Percentiles rank a stretch among this genome's conserved stretches.
phyloP scores from a whole-genome alignment of 306 rosid genomes.

The Dalbergia oliveri region DNA sequence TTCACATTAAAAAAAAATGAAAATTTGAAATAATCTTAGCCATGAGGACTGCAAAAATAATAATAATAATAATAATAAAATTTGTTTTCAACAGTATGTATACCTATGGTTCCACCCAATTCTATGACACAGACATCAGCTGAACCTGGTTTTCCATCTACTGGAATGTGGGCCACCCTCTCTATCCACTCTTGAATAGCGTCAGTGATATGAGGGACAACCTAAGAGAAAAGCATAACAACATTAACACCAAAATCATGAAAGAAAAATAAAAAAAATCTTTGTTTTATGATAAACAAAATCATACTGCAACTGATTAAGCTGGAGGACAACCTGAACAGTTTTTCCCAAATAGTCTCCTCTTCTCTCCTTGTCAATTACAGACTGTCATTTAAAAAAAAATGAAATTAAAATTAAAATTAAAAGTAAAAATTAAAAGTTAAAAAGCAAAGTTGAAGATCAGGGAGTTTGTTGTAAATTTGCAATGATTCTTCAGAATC shows the following conservation, averaged over 20 bases:
- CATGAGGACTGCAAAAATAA: background rate
- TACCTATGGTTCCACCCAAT: constrained; percentile 95
- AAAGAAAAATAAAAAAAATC: background rate
- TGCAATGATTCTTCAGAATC: constrained; percentile 46
- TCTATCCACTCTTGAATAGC: constrained; percentile 95
- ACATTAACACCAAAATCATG: constrained; percentile 20
- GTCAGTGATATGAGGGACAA: constrained; percentile 86
- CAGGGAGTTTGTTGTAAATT: constrained; percentile 25
- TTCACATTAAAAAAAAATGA: constrained; percentile 7
- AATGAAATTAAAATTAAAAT: no score
- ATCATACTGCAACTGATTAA: constrained; percentile 12
- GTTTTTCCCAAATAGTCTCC: constrained; percentile 92
- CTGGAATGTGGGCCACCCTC: constrained; percentile 82
- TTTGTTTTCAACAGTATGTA: constrained; percentile 26
- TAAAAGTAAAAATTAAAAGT: no score
- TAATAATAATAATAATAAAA: constrained; percentile 6
- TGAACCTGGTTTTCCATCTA: constrained; percentile 77
- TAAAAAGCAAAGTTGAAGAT: constrained; percentile 34
- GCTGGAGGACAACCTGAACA: constrained; percentile 68
- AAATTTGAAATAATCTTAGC: constrained; percentile 7
- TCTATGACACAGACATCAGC: constrained; percentile 93
- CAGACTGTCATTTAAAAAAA: constrained; percentile 53
- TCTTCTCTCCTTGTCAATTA: constrained; percentile 79
- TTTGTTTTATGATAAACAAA: constrained; percentile 28
- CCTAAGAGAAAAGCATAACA: constrained; percentile 53